These are phyloP conservation scores for Favolaschia claudopus DNA, from an alignment of 768 basidiomycete genomes.

Conservation along the genomic window DNA sequence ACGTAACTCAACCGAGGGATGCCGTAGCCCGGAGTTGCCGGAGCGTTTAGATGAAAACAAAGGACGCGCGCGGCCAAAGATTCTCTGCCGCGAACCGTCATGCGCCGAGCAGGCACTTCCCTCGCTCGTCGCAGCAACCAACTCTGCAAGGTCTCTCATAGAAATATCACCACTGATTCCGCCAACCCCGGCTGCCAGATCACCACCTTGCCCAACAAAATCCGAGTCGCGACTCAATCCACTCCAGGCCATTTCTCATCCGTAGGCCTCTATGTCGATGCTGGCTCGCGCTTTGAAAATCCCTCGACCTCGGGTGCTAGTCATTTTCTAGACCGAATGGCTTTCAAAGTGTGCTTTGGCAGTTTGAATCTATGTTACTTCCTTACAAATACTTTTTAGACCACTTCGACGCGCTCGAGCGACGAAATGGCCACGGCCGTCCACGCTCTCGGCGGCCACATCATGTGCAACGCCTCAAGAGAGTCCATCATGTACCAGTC, in stretches of 20 bases:
- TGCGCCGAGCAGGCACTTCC: conserved; percentile 49
- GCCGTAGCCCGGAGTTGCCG: no score
- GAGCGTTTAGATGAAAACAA: not conserved
- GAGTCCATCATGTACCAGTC: conserved; percentile 99
- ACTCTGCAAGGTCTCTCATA: conserved; percentile 29
- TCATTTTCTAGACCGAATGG: conserved; percentile 94
- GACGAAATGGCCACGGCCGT: conserved; percentile 84
- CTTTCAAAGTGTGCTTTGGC: conserved; percentile 80
- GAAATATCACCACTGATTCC: conserved; percentile 31
- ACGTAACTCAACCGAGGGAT: no score
- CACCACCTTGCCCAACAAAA: conserved; percentile 90
- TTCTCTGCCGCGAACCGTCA: conserved; percentile 31
- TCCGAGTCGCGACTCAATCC: conserved; percentile 89
- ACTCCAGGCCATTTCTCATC: conserved; percentile 95
- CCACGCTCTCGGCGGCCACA: conserved; percentile 88
- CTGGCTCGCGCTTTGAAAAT: conserved; percentile 90
- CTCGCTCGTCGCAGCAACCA: conserved; percentile 46
- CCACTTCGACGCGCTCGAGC: conserved; percentile 73
- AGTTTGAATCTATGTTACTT: conserved; percentile 1
- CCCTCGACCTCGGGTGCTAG: conserved; percentile 77
- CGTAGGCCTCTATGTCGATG: conserved; percentile 92
- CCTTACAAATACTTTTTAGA: conserved; percentile 52
- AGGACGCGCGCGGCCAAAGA: not conserved
- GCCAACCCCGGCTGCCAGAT: conserved; percentile 53
- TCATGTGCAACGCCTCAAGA: conserved; percentile 87